Evolutionary conservation across 2,329 filamentous ascomycete genomes (phyloP).

Genomic region (Coniochaeta ligniaria): DNA sequence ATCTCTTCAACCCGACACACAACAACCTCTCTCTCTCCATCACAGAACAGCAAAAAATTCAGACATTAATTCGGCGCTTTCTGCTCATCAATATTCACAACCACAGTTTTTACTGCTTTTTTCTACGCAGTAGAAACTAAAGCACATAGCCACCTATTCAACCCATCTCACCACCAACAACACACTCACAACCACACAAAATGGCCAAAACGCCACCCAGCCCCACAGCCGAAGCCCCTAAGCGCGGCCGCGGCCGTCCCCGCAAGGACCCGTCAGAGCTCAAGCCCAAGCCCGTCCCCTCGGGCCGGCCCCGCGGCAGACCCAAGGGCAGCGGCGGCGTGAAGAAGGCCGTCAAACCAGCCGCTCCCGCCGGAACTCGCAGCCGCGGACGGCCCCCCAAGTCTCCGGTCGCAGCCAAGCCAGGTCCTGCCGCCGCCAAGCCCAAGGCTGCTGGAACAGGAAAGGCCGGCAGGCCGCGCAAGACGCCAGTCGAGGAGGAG

Average conservation of each 20-base stretch:
- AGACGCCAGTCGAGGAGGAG: neutral
- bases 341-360: conserved; percentile 7
- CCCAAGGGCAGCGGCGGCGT: conserved; percentile 16
- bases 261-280: conserved; percentile 14
- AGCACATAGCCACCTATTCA: neutral
- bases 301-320: conserved; percentile 15
- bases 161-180: neutral
- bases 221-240: conserved; percentile 2
- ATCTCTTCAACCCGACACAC: neutral
- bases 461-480: neutral
- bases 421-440: neutral
- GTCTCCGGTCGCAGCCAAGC: neutral
- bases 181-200: neutral
- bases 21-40: neutral
- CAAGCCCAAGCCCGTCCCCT: conserved; percentile 14
- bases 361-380: neutral
- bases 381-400: neutral
- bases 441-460: neutral
- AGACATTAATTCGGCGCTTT: neutral
- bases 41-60: neutral
- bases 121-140: neutral
- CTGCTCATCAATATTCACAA: neutral
- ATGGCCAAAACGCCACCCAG: neutral
- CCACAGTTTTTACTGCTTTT: neutral
- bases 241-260: conserved; percentile 17